These are phyloP conservation scores for Aspergillus quadrilineatus DNA, from an alignment of 2,329 filamentous ascomycete species.

Conservation along the genomic window DNA sequence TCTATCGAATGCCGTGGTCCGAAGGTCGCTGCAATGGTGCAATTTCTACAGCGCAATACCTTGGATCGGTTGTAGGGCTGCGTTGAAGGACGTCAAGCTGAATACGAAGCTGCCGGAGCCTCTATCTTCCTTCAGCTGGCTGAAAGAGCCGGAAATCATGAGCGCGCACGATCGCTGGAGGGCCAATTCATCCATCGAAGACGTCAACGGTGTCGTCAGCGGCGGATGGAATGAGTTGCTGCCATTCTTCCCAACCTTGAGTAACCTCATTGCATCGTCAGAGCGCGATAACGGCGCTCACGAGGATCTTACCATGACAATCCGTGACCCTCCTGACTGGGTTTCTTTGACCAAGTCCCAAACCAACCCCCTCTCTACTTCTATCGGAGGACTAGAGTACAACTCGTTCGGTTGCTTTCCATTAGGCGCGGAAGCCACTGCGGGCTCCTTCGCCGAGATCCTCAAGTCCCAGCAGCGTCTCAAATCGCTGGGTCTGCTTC, in stretches of 20 bases:
- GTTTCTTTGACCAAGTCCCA: slow-evolving; percentile 32
- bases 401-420: slow-evolving; percentile 49
- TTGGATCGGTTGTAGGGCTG: slow-evolving; percentile 44
- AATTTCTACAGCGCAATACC: slow-evolving; percentile 48
- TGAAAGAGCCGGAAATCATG: slow-evolving; percentile 49
- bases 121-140: slow-evolving; percentile 48
- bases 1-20: slow-evolving; percentile 44
- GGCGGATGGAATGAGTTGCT: slow-evolving; percentile 30
- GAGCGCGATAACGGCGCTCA: slow-evolving; percentile 16
- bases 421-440: slow-evolving; percentile 44
- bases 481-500: slow-evolving; percentile 42
- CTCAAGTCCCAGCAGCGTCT: slow-evolving; percentile 47
- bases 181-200: slow-evolving; percentile 29
- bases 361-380: slow-evolving; percentile 40
- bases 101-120: slow-evolving; percentile 38
- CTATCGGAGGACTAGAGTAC: slow-evolving; percentile 38
- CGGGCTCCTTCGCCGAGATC: slow-evolving; percentile 46
- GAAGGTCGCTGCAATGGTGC: slow-evolving; percentile 48
- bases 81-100: slow-evolving; percentile 37
- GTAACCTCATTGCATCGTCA: slow-evolving; percentile 27
- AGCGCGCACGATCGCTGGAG: slow-evolving; percentile 45
- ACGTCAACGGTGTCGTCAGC: slow-evolving; percentile 15
- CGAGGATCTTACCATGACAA: slow-evolving; percentile 10
- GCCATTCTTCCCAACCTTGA: slow-evolving; percentile 28
- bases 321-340: slow-evolving; percentile 36